Conservation (phyloP, 2,329 filamentous ascomycete genomes). For the Neofusicoccum parvum region DNA sequence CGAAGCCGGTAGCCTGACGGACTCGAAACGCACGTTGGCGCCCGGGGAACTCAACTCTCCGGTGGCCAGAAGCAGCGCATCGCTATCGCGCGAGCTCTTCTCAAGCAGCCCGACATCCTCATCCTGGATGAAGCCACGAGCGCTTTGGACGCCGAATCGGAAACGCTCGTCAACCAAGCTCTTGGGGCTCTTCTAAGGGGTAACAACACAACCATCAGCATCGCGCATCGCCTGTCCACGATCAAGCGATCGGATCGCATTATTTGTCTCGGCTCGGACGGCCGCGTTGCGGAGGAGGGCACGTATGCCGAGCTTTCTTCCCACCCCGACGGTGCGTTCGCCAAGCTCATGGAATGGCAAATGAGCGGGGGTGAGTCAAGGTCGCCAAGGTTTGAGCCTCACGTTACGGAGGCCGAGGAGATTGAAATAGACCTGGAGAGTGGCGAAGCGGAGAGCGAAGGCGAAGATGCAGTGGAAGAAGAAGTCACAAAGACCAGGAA, state of each 20-base stretch:
- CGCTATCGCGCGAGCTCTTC: conserved; percentile 88
- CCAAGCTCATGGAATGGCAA: conserved; percentile 98
- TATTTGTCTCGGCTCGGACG: conserved; percentile 85
- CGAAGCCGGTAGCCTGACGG: conserved; percentile 68
- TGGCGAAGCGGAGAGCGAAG: conserved; percentile 29
- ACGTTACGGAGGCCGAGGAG: conserved; percentile 52
- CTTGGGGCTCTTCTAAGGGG: conserved; percentile 78
- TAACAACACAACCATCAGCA: conserved; percentile 94
- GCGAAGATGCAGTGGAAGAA: conserved; percentile 41
- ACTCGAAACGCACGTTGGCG: conserved; percentile 89
- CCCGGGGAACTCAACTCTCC: conserved; percentile 88
- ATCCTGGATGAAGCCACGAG: conserved; percentile 96
- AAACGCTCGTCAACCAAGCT: conserved; percentile 93
- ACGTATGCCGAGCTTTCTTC: conserved; percentile 76
- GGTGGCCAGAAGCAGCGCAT: conserved; percentile 98
- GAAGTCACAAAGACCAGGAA: conserved; percentile 29
- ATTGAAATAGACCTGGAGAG: conserved; percentile 48
- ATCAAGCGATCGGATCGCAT: conserved; percentile 96
- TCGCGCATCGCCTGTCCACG: conserved; percentile 91
- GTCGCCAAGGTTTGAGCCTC: conserved; percentile 33
- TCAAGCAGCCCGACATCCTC: conserved; percentile 95
- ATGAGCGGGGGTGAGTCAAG: conserved; percentile 76
- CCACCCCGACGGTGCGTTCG: conserved; percentile 80
- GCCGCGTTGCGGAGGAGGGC: conserved; percentile 87
- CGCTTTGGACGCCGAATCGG: conserved; percentile 92